A percentile compares a stretch with the other conserved stretches of the same genome.
Conservation (phyloP, 306 rosid species). For the Malus fusca region DNA sequence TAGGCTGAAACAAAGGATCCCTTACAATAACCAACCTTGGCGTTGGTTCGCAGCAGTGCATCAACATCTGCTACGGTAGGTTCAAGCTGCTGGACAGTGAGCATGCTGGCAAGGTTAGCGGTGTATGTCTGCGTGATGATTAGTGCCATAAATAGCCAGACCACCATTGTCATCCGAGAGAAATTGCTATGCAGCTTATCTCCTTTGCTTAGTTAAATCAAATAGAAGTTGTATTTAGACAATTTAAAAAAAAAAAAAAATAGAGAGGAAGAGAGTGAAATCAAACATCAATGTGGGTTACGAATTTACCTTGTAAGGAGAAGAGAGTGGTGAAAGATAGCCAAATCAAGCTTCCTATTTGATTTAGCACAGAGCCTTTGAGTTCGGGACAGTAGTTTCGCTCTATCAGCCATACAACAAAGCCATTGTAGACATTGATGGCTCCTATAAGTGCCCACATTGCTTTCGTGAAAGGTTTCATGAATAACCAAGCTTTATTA, state of each 20-base stretch:
- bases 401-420: slow-evolving; percentile 47
- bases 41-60: slow-evolving; percentile 9
- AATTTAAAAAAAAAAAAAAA: background rate
- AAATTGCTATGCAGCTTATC: slow-evolving; percentile 29
- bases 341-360: slow-evolving; percentile 32
- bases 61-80: slow-evolving; percentile 28
- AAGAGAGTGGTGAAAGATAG: slow-evolving; percentile 39
- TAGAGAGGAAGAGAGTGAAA: background rate
- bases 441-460: slow-evolving; percentile 36
- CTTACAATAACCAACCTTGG: slow-evolving; percentile 24
- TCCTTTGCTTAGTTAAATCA: slow-evolving; percentile 15
- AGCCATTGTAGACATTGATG: slow-evolving; percentile 35
- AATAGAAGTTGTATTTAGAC: background rate
- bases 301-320: slow-evolving; percentile 24
- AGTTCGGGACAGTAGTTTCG: slow-evolving; percentile 20
- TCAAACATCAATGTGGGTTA: background rate
- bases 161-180: slow-evolving; percentile 39
- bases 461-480: slow-evolving; percentile 40
- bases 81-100: slow-evolving; percentile 39
- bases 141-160: slow-evolving; percentile 46
- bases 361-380: slow-evolving; percentile 29
- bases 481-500: slow-evolving; percentile 28
- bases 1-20: slow-evolving; percentile 33
- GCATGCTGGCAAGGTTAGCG: slow-evolving; percentile 43
- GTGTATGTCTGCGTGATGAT: slow-evolving; percentile 40